Percentiles rank a stretch among this genome's conserved stretches.
Conservation (phyloP, 768 basidiomycete genomes). For the Cystofilobasidium bisporidii region DNA sequence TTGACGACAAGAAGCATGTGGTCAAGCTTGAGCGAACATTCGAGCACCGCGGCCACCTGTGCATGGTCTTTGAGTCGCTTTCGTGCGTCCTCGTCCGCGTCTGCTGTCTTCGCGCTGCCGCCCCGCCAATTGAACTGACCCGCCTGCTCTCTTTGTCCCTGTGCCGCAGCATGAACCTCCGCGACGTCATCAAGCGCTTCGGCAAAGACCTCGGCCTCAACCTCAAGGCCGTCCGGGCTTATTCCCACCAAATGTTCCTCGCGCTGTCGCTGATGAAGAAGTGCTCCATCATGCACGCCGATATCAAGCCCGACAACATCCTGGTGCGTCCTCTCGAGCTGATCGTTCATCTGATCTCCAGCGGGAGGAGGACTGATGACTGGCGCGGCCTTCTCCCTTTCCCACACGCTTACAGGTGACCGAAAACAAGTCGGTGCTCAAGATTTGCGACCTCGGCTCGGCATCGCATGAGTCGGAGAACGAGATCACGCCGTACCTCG, state of each 20-base stretch:
- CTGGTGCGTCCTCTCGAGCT: constrained; percentile 49
- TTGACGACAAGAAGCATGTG: constrained; percentile 92
- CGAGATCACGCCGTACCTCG: constrained; percentile 96
- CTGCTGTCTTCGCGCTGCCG: no score
- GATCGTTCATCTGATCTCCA: no score
- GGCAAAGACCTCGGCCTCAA: constrained; percentile 97
- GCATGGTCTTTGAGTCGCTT: constrained; percentile 87
- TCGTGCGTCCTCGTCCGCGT: constrained; percentile 50
- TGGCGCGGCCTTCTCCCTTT: no score
- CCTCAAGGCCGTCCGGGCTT: constrained; percentile 94
- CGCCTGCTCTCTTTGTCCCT: background rate
- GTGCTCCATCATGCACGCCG: constrained; percentile 90
- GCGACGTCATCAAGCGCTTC: constrained; percentile 94
- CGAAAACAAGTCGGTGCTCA: constrained; percentile 83
- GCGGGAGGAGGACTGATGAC: no score
- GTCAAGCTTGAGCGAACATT: constrained; percentile 88
- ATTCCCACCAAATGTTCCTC: constrained; percentile 90
- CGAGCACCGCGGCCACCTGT: constrained; percentile 93
- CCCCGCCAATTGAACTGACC: background rate
- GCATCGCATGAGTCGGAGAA: constrained; percentile 90
- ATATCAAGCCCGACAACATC: constrained; percentile 98
- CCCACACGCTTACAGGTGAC: constrained; percentile 56
- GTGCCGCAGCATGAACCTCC: constrained; percentile 79
- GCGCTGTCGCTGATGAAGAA: constrained; percentile 75
- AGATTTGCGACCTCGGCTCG: constrained; percentile 94